Base-by-base conservation (phyloP, 768 basidiomycete genomes). In the Pleurotus tuoliensis region DNA sequence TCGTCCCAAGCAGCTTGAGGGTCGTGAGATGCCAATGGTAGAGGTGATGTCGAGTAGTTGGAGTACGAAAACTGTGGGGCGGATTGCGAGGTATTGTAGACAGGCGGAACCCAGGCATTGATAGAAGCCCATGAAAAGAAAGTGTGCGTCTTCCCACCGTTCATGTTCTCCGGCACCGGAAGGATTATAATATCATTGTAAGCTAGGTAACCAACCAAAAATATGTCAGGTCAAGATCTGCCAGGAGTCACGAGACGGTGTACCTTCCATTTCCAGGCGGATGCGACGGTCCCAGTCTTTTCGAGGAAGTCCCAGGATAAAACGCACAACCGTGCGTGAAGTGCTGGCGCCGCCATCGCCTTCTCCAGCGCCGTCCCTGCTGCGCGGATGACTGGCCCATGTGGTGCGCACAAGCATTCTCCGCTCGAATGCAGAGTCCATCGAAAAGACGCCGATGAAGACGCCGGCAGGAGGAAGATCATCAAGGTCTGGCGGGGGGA, bases 101-200 rank as follows among this genome's bases (percentile, higher is more conserved):
- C 76, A 16, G 90, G 87, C 41, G 94, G 94, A 0, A 98, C 93
- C 82, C 91, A 94, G 8, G 94, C 94, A 62, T 91, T 86, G 65
- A 86, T 82, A 38, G 91, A 83, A 4, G 95, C 92, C 96, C 96
- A 98, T 12, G 84, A 82, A 76, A 94, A 98, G 74, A 87, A 98
- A 1, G 88, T 83, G 66, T 96, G 80, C 4, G 91, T 90, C 71
- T 98, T 98, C 56, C 96, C 96, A 47, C 81, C 75, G 71, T 98
- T 98, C 96, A 98, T 98, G 70, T 98, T 97, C 73, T 98, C 96
- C 8, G 82, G 66, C 44, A 87, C 84, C 24, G 92, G 90, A 44
- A 97, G 78, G 47, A 95, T 78, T 60, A 94, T 75, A 57, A 95
- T 88, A 68, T 94, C 93, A 65, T 92, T 89, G 69, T 86, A 92